These are phyloP conservation scores for Glycine soja DNA, from an alignment of 306 rosid genomes.

Conservation along the genomic window DNA sequence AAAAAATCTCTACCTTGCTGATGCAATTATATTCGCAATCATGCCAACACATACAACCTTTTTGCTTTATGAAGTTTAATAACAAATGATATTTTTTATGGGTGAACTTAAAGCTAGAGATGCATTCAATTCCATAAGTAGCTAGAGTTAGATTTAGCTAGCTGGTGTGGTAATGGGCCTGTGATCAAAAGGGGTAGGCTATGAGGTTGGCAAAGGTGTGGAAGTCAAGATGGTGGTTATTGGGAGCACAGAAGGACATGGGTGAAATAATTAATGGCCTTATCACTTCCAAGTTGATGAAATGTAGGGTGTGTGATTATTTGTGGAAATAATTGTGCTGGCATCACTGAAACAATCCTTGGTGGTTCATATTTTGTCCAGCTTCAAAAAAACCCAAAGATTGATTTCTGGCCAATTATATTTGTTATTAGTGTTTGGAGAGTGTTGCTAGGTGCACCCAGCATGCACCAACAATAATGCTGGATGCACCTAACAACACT, in stretches of 20 bases:
- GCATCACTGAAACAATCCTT: slow-evolving; percentile 11
- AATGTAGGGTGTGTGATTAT: neutral
- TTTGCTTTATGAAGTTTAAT: too few relatives aligned
- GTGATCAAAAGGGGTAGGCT: slow-evolving; percentile 21
- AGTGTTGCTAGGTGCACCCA: too few relatives aligned
- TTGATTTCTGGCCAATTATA: neutral
- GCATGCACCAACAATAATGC: too few relatives aligned
- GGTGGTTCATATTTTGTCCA: slow-evolving; percentile 15
- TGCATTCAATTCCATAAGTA: too few relatives aligned
- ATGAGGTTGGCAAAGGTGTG: slow-evolving; percentile 41
- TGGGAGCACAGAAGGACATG: slow-evolving; percentile 39
- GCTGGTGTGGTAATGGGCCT: slow-evolving; percentile 24
- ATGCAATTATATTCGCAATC: too few relatives aligned
- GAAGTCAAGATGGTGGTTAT: slow-evolving; percentile 25
- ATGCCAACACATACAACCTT: too few relatives aligned
- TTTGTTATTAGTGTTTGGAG: neutral
- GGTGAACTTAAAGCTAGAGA: too few relatives aligned
- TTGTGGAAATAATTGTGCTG: slow-evolving; percentile 42
- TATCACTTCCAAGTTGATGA: slow-evolving; percentile 39
- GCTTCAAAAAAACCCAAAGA: neutral
- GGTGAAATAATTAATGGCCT: slow-evolving; percentile 44
- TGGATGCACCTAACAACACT: too few relatives aligned
- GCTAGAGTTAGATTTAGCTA: too few relatives aligned
- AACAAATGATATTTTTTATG: too few relatives aligned
- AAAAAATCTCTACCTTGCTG: too few relatives aligned